Evolutionary conservation across 768 basidiomycete species (phyloP).

Genomic region (Boletus sensibilis): DNA sequence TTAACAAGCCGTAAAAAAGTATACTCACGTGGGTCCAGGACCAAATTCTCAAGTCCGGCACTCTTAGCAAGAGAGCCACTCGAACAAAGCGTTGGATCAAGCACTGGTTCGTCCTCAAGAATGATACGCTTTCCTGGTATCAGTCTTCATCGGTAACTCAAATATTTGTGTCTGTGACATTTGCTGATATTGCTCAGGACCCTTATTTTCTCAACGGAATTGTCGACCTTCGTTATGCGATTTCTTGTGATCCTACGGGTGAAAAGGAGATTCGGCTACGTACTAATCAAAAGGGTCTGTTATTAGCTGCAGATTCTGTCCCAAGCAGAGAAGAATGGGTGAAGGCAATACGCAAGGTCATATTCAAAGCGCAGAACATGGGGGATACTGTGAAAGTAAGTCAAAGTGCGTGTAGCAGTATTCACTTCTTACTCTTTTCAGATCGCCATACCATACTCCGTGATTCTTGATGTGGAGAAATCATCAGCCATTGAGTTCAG

Average conservation of each 20-base stretch:
- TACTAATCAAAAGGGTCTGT: slow-evolving; percentile 75
- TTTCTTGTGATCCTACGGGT: slow-evolving; percentile 77
- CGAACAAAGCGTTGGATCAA: slow-evolving; percentile 91
- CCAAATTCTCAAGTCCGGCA: slow-evolving; percentile 89
- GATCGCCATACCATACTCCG: slow-evolving; percentile 94
- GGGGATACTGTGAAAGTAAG: slow-evolving; percentile 91
- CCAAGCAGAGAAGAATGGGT: slow-evolving; percentile 94
- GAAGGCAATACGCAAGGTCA: slow-evolving; percentile 88
- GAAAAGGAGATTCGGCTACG: slow-evolving; percentile 81
- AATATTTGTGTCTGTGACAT: slow-evolving; percentile 1
- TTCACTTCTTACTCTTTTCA: slow-evolving; percentile 24
- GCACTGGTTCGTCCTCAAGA: slow-evolving; percentile 96
- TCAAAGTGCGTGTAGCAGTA: not conserved
- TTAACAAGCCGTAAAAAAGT: not conserved
- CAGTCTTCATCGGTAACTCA: slow-evolving; percentile 80
- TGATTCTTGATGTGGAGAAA: slow-evolving; percentile 84
- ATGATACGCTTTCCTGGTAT: slow-evolving; percentile 96
- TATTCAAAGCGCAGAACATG: slow-evolving; percentile 95
- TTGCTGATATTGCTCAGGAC: slow-evolving; percentile 52
- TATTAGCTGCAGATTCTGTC: slow-evolving; percentile 73
- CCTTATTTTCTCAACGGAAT: slow-evolving; percentile 98
- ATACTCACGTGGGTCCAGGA: slow-evolving; percentile 51
- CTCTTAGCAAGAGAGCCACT: slow-evolving; percentile 82
- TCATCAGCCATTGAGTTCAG: slow-evolving; percentile 92
- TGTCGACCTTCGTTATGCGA: slow-evolving; percentile 90